A percentile compares a stretch with the other conserved stretches of the same genome.
phyloP scores from a whole-genome alignment of 768 basidiomycete species.

The Podaxis mareebaensis region DNA sequence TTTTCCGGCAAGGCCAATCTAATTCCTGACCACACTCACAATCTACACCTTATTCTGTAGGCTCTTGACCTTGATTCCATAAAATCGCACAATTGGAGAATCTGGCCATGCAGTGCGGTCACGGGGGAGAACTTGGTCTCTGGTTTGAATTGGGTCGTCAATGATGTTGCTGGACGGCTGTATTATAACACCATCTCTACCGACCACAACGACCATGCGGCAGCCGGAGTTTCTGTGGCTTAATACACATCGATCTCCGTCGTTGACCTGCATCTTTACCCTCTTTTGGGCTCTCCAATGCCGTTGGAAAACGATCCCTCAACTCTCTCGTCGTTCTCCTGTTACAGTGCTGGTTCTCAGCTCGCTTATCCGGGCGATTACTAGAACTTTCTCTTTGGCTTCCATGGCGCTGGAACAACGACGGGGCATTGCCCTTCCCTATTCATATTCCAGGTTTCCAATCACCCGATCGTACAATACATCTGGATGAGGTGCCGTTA shows the following conservation, averaged over 20 bases:
- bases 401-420: neutral
- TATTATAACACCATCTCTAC: conserved; percentile 69
- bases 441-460: neutral
- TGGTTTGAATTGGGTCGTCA: conserved; percentile 91
- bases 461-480: neutral
- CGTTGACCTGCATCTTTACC: neutral
- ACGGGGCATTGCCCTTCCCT: neutral
- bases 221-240: neutral
- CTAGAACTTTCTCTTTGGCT: neutral
- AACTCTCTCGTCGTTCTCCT: conserved; percentile 3
- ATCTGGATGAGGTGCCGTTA: neutral
- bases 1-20: neutral
- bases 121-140: conserved; percentile 82
- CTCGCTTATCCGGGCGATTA: conserved; percentile 4
- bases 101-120: conserved; percentile 89
- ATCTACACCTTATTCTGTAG: conserved; percentile 38
- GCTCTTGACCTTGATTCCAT: conserved; percentile 80
- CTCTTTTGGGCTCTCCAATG: conserved; percentile 6
- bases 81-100: conserved; percentile 87
- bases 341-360: conserved; percentile 7
- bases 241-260: conserved; percentile 6
- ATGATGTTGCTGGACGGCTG: conserved; percentile 82
- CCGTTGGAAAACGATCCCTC: neutral
- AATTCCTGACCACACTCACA: conserved; percentile 18
- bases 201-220: conserved; percentile 15